Conservation (phyloP, 129 eudicot genomes). For the Gnaphalium uliginosum region DNA sequence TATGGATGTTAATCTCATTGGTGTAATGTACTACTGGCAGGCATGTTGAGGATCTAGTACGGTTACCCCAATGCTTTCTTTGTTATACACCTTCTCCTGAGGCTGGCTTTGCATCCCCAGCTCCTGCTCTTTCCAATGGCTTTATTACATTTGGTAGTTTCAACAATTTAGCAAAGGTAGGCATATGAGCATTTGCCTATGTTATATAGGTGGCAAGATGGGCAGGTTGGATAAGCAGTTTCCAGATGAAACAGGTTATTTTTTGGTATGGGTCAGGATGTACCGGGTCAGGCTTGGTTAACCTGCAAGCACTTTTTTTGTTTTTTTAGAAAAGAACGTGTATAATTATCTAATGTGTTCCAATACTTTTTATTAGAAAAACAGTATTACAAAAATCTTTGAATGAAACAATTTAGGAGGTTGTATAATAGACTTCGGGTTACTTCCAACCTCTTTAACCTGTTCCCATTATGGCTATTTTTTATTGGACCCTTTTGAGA, state of each 20-base stretch:
- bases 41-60: conserved; percentile 89
- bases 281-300: background rate
- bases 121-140: conserved; percentile 92
- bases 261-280: background rate
- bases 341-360: background rate
- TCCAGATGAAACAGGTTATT: background rate
- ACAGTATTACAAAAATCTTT: background rate
- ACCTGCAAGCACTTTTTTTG: too few species aligned
- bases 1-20: conserved; percentile 17
- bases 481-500: background rate
- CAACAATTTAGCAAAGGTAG: conserved; percentile 95
- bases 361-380: background rate
- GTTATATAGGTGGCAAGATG: background rate
- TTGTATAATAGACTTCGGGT: conserved; percentile 2
- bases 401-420: background rate
- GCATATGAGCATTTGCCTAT: background rate
- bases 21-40: conserved; percentile 44
- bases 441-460: background rate
- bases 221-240: background rate
- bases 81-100: conserved; percentile 96
- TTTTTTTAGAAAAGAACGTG: background rate
- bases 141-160: conserved; percentile 94
- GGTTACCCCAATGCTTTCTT: conserved; percentile 81
- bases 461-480: background rate
- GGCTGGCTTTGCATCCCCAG: conserved; percentile 80